These are phyloP conservation scores for Albophoma yamanashiensis DNA, from an alignment of 2,329 filamentous ascomycete species.

Conservation along the genomic window DNA sequence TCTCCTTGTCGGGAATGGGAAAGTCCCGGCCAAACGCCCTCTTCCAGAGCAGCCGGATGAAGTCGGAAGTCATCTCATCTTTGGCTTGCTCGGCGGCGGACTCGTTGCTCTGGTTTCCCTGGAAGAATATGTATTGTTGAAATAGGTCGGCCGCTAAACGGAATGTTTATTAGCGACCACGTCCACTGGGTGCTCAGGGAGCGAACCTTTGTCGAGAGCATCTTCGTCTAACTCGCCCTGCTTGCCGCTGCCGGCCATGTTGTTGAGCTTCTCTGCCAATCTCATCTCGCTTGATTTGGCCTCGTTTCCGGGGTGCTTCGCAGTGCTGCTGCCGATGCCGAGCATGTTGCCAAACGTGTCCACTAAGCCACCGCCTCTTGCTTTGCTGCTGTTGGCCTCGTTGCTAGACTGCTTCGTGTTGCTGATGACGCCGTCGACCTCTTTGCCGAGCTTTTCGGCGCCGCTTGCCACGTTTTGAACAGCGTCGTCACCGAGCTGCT, in stretches of 20 bases:
- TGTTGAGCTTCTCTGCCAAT: conserved; percentile 61
- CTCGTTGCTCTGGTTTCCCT: conserved; percentile 63
- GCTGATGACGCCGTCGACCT: background rate
- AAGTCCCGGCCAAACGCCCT: conserved; percentile 57
- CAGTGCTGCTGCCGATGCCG: too few species aligned
- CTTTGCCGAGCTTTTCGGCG: too few species aligned
- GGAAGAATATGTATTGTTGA: conserved; percentile 63
- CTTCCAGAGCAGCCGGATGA: conserved; percentile 40
- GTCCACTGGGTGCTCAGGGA: background rate
- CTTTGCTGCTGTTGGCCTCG: background rate
- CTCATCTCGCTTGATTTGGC: background rate
- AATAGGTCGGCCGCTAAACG: conserved; percentile 60
- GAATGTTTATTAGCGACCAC: background rate
- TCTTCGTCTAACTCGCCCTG: conserved; percentile 78
- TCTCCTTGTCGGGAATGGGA: conserved; percentile 58
- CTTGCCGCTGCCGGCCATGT: conserved; percentile 58
- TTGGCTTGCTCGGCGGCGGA: conserved; percentile 70
- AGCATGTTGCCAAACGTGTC: too few species aligned
- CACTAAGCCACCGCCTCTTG: background rate
- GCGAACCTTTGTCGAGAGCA: conserved; percentile 60
- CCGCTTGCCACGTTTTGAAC: too few species aligned
- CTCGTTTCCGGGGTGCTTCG: background rate
- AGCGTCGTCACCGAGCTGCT: too few species aligned
- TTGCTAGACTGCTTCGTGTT: background rate
- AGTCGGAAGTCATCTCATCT: conserved; percentile 68